Evolutionary conservation across 129 eudicot genomes (phyloP).

Genomic region (Arctium lappa): DNA sequence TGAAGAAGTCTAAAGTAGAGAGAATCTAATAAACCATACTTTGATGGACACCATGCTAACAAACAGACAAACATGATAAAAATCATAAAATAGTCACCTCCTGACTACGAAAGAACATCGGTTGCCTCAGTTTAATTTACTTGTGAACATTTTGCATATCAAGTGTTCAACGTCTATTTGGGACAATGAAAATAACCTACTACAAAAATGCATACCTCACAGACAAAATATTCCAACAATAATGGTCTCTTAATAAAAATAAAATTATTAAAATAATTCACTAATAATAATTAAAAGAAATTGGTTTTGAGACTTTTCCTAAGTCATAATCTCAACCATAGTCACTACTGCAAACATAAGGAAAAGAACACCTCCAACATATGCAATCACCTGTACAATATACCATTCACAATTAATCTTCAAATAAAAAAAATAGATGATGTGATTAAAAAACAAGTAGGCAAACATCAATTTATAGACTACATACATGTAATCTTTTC

Average conservation of each 20-base stretch:
- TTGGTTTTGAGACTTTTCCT: neutral
- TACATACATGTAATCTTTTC: constrained; percentile 6
- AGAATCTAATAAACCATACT: neutral
- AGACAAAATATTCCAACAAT: constrained; percentile 31
- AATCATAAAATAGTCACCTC: neutral
- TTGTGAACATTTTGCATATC: neutral
- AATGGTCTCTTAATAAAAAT: no score
- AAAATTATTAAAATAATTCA: no score
- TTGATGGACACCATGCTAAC: neutral
- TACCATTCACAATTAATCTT: neutral
- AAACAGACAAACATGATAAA: neutral
- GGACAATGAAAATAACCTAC: neutral
- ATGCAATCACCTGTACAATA: constrained; percentile 68
- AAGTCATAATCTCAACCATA: constrained; percentile 67
- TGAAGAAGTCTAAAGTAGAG: neutral
- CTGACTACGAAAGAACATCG: neutral
- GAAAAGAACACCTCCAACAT: constrained; percentile 86
- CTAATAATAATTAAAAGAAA: no score
- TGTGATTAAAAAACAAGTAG: neutral
- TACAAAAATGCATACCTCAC: constrained; percentile 57
- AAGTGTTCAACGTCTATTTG: neutral
- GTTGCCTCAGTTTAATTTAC: neutral
- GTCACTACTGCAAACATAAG: constrained; percentile 90
- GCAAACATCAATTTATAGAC: constrained; percentile 5
- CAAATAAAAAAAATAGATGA: neutral